Base-by-base conservation (phyloP, 2,329 filamentous ascomycete species). In the Aspergillus sp. region DNA sequence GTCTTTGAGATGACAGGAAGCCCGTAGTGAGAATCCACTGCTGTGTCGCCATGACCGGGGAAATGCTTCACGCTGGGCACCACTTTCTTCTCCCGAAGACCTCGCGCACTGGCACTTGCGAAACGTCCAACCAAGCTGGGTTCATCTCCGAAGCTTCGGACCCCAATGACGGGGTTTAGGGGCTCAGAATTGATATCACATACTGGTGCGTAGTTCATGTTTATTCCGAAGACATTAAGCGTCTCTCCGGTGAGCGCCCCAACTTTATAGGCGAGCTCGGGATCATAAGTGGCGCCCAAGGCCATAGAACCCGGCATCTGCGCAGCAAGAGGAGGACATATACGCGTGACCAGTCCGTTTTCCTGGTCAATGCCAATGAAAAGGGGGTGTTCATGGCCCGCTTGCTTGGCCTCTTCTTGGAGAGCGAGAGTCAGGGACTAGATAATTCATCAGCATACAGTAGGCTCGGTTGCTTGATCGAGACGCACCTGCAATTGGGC, bases 311-410 rank as follows among this genome's bases (percentile, higher is more conserved):
- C 75, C 3, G 74, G 74, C 8, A 76, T 58, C 46, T 75, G 74
- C 10, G 70, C 54, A 32, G 70, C 72, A 20, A 73, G 63, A 4
- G 73, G 70, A 4, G 71, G 66, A 26, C 67, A 69, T 32, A 77
- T 71, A 2, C 73, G 64, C 20, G 74, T 74, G 24, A 77, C 71
- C 7, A 76, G 58, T 3, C 73, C 73, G 67, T 76, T 76, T 54
- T 77, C 75, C 55, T 77, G 74, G 45, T 76, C 74, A 33, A 75
- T 73, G 3, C 69, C 71, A 30, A 78, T 77, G 46, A 78, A 70
- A 1, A 77, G 60, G 47, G 68, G 71, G 49, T 70, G 65, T 33
- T 66, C 41, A 55, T 77, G 69, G 5, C 73, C 72, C 16, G 73
- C 68, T 19, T 62, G 44, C 52, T 61, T 70, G 19, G 75, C 73